Base-by-base conservation (phyloP, 2,329 filamentous ascomycete species). In the Nothopassalora personata region DNA sequence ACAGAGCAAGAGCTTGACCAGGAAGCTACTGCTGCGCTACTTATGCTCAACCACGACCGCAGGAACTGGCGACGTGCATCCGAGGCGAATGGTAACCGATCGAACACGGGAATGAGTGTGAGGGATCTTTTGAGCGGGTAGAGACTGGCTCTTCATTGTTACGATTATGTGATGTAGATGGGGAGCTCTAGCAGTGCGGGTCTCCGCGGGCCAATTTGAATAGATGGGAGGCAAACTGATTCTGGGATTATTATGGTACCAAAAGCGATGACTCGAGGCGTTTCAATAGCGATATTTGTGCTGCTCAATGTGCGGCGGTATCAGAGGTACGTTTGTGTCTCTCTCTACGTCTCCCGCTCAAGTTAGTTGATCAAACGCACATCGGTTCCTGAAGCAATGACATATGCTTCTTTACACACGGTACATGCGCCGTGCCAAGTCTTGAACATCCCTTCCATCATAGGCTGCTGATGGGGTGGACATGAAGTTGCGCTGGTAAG, bases 11-110 rank as follows among this genome's bases (percentile, higher is more conserved):
- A 76, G 67, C 72, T 77, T 31, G 78, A 81, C 47, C 87, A 91
- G 61, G 90, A 94, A 72, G 92, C 91, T 1, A 94, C 91, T 7
- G 87, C 90, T 11, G 92, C 91, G 3, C 73, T 96, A 66, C 75
- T 96, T 72, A 96, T 96, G 91, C 78, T 97, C 60, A 95, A 92
- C 65, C 85, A 81, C 56, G 91, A 94, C 71, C 83, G 90, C 11
- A 81, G 90, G 36, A 75, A 70, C 57, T 79, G 77, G 76, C 69
- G 65, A 60, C 66, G 57, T 53, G 57, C 62, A 28, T 58, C 58
- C 11, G 60, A 64, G 60, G 56, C 60, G 9, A 58, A 57, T 34
- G 30, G 28, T 45, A 58, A 56, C 31, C 54, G 57, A 33, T 54
- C 49, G 43, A 66, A 58, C 53, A 65, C 33, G 39, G 67, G 62